Percentiles rank a stretch among this genome's conserved stretches.
Conservation (phyloP, 2,329 filamentous ascomycete genomes). For the Aspergillus novoparasiticus region DNA sequence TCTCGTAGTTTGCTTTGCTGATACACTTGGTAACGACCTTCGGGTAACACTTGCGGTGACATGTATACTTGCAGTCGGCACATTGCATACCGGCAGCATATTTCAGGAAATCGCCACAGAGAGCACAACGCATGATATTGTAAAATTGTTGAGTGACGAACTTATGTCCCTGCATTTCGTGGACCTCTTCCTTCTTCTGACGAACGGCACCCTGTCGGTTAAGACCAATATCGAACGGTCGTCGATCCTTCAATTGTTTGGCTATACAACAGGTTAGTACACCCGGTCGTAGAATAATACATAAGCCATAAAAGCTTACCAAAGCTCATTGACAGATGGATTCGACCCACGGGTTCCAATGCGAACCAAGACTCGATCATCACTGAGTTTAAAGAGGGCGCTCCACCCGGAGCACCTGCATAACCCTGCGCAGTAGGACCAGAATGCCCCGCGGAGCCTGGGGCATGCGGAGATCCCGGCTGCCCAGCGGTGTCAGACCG, state of each 20-base stretch:
- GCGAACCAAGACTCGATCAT: conserved; percentile 94
- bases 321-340: conserved; percentile 89
- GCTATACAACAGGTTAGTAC: conserved; percentile 46
- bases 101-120: conserved; percentile 97
- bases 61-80: conserved; percentile 99
- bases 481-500: conserved; percentile 59
- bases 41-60: conserved; percentile 94
- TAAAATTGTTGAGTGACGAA: conserved; percentile 99
- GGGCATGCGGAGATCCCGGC: conserved; percentile 36
- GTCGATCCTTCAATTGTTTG: conserved; percentile 83
- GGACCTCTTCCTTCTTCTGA: conserved; percentile 95
- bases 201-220: conserved; percentile 94
- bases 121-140: conserved; percentile 99
- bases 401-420: conserved; percentile 31
- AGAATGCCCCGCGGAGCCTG: conserved; percentile 26
- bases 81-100: conserved; percentile 99
- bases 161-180: conserved; percentile 99
- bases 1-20: conserved; percentile 98
- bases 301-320: conserved; percentile 42
- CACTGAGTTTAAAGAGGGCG: conserved; percentile 36
- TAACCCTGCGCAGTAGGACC: conserved; percentile 32
- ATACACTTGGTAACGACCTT: conserved; percentile 99
- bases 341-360: conserved; percentile 87
- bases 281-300: background rate
- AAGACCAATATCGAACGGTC: conserved; percentile 83